Evolutionary conservation across 371 early-diverging fungal genomes (phyloP).

Genomic region (Mucor sp.): DNA sequence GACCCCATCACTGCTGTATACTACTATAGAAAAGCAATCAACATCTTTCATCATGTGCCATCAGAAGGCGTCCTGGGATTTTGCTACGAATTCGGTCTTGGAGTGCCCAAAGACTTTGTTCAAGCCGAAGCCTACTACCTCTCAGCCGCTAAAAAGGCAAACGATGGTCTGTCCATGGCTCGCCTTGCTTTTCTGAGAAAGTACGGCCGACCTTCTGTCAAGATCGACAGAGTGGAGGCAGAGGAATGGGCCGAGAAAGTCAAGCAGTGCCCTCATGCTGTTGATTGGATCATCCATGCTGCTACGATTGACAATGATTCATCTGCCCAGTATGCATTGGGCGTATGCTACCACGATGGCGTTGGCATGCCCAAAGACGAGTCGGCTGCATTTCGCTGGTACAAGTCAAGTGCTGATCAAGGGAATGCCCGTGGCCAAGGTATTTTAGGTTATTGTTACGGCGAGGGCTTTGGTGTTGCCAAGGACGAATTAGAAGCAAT

Average conservation of each 20-base stretch:
- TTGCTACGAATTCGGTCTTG: conserved; percentile 80
- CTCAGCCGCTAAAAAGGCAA: conserved; percentile 31
- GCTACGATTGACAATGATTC: conserved; percentile 45
- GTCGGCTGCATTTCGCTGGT: conserved; percentile 58
- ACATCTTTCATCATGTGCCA: conserved; percentile 30
- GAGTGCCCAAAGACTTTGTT: conserved; percentile 53
- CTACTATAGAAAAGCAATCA: conserved; percentile 48
- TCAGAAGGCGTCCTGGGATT: conserved; percentile 60
- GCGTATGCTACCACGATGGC: conserved; percentile 74
- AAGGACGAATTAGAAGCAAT: conserved; percentile 79
- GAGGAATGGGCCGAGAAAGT: conserved; percentile 55
- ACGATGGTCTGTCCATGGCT: conserved; percentile 58
- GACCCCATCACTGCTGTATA: conserved; percentile 46
- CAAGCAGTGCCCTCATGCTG: conserved; percentile 34
- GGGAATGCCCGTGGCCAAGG: conserved; percentile 70
- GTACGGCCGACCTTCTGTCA: conserved; percentile 72
- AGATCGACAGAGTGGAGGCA: conserved; percentile 70
- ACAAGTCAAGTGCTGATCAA: conserved; percentile 59
- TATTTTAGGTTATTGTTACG: conserved; percentile 74
- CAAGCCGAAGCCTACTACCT: conserved; percentile 61
- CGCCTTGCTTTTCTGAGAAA: conserved; percentile 73
- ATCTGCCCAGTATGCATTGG: conserved; percentile 56
- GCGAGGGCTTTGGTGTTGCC: conserved; percentile 77
- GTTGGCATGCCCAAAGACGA: conserved; percentile 57
- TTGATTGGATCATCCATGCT: conserved; percentile 62